Evolutionary conservation across 75 land plant genomes (phyloP), one percentile per base, ranked within the genome.

Genomic region (Sequoia sempervirens): DNA sequence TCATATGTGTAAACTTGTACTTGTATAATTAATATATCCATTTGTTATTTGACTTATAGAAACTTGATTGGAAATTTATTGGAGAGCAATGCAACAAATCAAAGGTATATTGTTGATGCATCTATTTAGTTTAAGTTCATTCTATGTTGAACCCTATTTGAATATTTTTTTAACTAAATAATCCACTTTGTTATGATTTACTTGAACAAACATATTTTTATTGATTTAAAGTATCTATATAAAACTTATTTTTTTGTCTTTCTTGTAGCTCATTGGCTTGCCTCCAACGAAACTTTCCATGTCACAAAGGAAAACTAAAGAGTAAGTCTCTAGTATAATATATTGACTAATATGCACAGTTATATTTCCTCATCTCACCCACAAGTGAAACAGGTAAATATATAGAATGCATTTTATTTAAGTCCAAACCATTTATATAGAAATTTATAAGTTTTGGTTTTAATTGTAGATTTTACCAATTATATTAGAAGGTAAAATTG

Each of bases 211-310:
- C 1, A 30, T 72, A 32, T 32, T 3, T 70, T 70, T 9, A 30
- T 70, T 28, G 73, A 32, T 70, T 72, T 37, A 72, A 72, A n/a
- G 37, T 72, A 72, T 12, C 75, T 14, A 34, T 15, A 32, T 4
- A 36, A 73, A 73, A 37, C 4, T 73, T 36, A 1, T 34, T 73
- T 4, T 4, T 72, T 72, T 30, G 12, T 73, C 15, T 37, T 73
- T 15, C 15, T 73, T 73, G 5, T 73, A 73, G 75, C 17, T 4
- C 75, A 73, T 37, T 73, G 23, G 38, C 40, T 73, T 73, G 75
- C 18, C 75, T 73, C 40, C 75, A 73, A 73, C 4, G 75, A 37
- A 36, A 20, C 75, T 73, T 73, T 73, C 75, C 75, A 73, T 73
- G 75, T 37, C 20, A 73, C 41, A 73, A 37, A 73, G 75, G 75